Conservation (phyloP, 495 filamentous ascomycete species). For the Annulohypoxylon bovei region DNA sequence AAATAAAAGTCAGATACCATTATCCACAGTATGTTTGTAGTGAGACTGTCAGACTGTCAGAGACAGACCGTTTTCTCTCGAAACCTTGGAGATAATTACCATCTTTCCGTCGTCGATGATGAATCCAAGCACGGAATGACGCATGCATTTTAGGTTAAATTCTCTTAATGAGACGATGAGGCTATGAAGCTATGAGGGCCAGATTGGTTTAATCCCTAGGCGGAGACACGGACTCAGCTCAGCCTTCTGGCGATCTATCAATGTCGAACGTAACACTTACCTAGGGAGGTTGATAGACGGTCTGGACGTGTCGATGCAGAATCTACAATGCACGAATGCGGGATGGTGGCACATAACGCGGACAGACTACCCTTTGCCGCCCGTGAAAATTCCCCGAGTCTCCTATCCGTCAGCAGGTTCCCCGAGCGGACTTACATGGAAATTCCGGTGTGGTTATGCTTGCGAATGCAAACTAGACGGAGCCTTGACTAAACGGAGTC, state of each 20-base stretch:
- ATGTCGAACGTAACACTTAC: not conserved
- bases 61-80: not conserved
- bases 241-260: not conserved
- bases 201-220: not conserved
- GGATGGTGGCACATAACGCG: too few relatives aligned
- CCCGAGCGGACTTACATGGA: not conserved
- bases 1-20: slow-evolving; percentile 2
- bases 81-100: not conserved
- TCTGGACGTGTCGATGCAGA: not conserved
- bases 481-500: too few relatives aligned
- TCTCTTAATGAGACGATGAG: not conserved
- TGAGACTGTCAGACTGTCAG: too few relatives aligned
- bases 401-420: not conserved
- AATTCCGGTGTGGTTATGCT: not conserved
- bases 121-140: too few relatives aligned
- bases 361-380: not conserved
- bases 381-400: too few relatives aligned
- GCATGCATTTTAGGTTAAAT: not conserved
- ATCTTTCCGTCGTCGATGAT: not conserved
- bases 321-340: not conserved
- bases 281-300: not conserved
- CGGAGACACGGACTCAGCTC: not conserved
- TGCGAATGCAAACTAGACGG: not conserved
- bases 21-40: too few relatives aligned
- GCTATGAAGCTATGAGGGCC: not conserved